A percentile compares a stretch with the other conserved stretches of the same genome.
Conservation (phyloP, 2,329 filamentous ascomycete species). For the Pseudocercospora fijiensis region DNA sequence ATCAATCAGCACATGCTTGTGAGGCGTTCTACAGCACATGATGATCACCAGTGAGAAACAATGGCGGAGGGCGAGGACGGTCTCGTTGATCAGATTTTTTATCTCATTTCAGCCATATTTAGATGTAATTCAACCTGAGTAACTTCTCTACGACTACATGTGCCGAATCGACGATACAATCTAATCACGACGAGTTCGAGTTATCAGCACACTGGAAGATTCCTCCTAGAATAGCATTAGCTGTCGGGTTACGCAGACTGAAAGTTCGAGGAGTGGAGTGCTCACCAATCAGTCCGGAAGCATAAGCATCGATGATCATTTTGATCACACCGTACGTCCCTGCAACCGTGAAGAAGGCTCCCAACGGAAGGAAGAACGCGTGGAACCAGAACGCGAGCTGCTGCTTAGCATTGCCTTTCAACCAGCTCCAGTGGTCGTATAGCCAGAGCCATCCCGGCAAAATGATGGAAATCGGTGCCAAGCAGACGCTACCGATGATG, state of each 20-base stretch:
- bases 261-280: too few relatives aligned
- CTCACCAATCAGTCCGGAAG: constrained; percentile 45
- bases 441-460: constrained; percentile 54
- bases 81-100: too few relatives aligned
- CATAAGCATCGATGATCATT: constrained; percentile 54
- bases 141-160: too few relatives aligned
- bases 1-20: too few relatives aligned
- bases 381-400: constrained; percentile 45
- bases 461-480: constrained; percentile 51
- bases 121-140: too few relatives aligned
- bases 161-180: too few relatives aligned
- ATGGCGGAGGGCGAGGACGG: too few relatives aligned
- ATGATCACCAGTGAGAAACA: too few relatives aligned
- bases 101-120: too few relatives aligned
- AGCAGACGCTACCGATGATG: constrained; percentile 51
- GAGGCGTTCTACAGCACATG: too few relatives aligned
- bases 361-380: constrained; percentile 42
- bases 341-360: constrained; percentile 48
- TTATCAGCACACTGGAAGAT: constrained; percentile 53
- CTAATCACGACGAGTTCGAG: constrained; percentile 27
- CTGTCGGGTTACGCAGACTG: too few relatives aligned
- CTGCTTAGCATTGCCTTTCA: constrained; percentile 38
- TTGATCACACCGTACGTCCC: constrained; percentile 53
- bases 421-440: constrained; percentile 48
- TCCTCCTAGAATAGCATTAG: constrained; percentile 26